phyloP scores from a whole-genome alignment of 2,329 filamentous ascomycete genomes.

The Venturia nashicola region DNA sequence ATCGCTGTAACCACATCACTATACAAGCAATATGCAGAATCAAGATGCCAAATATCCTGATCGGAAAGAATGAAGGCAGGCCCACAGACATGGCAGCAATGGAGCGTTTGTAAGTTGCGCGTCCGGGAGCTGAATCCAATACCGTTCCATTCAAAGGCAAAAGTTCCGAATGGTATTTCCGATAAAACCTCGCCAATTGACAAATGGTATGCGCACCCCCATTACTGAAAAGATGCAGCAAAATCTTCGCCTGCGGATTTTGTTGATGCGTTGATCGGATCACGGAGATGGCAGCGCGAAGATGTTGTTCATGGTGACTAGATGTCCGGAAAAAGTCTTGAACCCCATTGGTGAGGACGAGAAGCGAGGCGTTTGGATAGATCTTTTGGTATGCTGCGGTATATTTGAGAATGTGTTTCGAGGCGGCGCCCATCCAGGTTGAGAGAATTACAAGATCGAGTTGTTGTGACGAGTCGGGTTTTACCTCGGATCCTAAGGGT shows the following conservation, averaged over 20 bases:
- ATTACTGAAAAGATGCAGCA: constrained; percentile 23
- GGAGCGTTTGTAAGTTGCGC: constrained; percentile 7
- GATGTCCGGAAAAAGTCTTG: constrained; percentile 13
- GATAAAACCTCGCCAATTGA: constrained; percentile 13
- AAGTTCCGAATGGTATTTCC: background rate
- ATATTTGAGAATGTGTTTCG: constrained; percentile 22
- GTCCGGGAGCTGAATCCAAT: constrained; percentile 19
- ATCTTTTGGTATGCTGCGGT: constrained; percentile 16
- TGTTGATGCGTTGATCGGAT: constrained; percentile 11
- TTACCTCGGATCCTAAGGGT: background rate
- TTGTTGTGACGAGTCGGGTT: background rate
- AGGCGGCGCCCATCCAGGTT: constrained; percentile 20
- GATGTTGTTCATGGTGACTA: constrained; percentile 5
- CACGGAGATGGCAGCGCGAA: constrained; percentile 13
- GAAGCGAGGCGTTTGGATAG: constrained; percentile 17
- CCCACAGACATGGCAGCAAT: constrained; percentile 13
- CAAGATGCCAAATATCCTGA: constrained; percentile 11
- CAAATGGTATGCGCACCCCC: constrained; percentile 19
- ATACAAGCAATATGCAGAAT: constrained; percentile 5
- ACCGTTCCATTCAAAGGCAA: constrained; percentile 15
- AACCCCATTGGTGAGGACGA: constrained; percentile 18
- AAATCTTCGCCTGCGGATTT: constrained; percentile 10
- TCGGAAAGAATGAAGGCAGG: constrained; percentile 12
- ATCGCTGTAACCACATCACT: background rate
- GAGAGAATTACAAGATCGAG: constrained; percentile 14